A percentile compares a stretch with the other conserved stretches of the same genome.
phyloP scores from a whole-genome alignment of 768 basidiomycete genomes.

The Russula sp. region DNA sequence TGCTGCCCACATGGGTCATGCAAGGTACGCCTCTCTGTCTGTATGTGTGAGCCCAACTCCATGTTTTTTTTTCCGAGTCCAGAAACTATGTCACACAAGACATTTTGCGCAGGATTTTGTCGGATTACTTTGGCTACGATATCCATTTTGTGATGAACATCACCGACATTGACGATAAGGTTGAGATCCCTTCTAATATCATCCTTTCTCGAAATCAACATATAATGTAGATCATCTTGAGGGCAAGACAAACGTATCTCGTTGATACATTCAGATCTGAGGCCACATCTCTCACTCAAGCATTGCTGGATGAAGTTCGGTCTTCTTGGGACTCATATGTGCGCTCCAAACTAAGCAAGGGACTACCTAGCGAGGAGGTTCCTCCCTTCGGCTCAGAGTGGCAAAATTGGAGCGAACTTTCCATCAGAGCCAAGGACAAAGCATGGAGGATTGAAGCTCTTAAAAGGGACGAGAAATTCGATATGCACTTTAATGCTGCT shows the following conservation, averaged over 20 bases:
- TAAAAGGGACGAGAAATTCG: constrained; percentile 84
- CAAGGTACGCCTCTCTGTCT: constrained; percentile 49
- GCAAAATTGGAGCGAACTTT: constrained; percentile 43
- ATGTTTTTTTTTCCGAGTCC: neutral
- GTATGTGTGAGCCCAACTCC: too few relatives aligned
- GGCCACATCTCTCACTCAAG: constrained; percentile 45
- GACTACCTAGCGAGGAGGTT: constrained; percentile 44
- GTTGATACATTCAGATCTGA: constrained; percentile 53
- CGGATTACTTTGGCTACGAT: constrained; percentile 95
- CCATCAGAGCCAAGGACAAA: constrained; percentile 41
- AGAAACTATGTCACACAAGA: constrained; percentile 98
- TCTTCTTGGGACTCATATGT: constrained; percentile 64
- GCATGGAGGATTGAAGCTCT: constrained; percentile 65
- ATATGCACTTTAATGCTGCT: constrained; percentile 77
- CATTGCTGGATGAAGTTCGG: constrained; percentile 49
- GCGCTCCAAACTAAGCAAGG: constrained; percentile 54
- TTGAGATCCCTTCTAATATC: constrained; percentile 27
- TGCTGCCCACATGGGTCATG: constrained; percentile 97
- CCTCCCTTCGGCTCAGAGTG: constrained; percentile 44
- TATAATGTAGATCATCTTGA: constrained; percentile 74
- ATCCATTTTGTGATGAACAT: constrained; percentile 99
- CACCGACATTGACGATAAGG: constrained; percentile 99
- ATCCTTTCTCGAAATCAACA: neutral
- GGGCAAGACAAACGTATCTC: constrained; percentile 77
- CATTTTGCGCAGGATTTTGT: constrained; percentile 79